Conservation (phyloP, 331 rosid genomes). For the Pyrus hybrid region DNA sequence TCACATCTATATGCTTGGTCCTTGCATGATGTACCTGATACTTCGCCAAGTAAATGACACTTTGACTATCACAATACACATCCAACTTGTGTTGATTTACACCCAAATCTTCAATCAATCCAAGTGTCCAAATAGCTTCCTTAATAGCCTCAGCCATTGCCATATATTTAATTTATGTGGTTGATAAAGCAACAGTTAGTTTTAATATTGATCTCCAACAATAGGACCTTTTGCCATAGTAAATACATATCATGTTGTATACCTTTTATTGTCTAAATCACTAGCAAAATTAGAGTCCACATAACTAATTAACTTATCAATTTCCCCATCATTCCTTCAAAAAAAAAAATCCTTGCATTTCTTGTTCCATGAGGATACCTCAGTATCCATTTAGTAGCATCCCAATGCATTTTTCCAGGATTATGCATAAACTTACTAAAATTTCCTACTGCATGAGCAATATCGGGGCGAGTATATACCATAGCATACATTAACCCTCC, state of each 20-base stretch:
- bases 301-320: background rate
- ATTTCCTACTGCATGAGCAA: background rate
- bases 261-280: background rate
- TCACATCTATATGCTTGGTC: too few relatives aligned
- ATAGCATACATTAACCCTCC: background rate
- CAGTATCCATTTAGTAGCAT: background rate
- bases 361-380: background rate
- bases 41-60: background rate
- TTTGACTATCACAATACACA: background rate
- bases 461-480: too few relatives aligned
- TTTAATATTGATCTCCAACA: background rate
- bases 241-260: background rate
- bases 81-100: background rate
- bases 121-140: background rate
- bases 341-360: background rate
- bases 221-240: background rate
- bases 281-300: background rate
- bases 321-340: background rate
- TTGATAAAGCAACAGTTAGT: background rate
- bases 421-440: background rate
- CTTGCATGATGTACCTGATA: background rate
- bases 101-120: background rate
- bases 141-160: background rate
- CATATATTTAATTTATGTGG: background rate
- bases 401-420: background rate